Conservation (phyloP, 1,139 yeast species). For the Protomyces lactucae-debilis region DNA sequence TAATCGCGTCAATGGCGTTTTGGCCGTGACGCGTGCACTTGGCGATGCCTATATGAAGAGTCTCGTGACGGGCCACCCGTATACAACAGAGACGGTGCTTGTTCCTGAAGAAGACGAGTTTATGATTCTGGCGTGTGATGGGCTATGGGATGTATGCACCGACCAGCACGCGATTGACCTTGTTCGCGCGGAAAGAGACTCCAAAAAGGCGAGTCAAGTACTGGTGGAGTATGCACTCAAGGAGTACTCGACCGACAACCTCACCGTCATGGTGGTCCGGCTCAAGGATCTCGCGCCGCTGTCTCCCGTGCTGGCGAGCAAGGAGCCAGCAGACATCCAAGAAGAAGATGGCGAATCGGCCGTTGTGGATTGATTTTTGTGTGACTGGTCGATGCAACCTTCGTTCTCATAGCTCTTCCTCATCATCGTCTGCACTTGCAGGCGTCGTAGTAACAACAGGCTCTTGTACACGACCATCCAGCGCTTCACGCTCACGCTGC, state of each 20-base stretch:
- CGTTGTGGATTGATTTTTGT: neutral
- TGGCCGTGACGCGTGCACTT: slow-evolving; percentile 88
- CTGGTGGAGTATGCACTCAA: slow-evolving; percentile 74
- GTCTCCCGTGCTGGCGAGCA: neutral
- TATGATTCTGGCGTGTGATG: slow-evolving; percentile 87
- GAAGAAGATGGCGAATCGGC: neutral
- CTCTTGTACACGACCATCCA: neutral
- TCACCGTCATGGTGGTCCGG: slow-evolving; percentile 83
- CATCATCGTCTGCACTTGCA: neutral
- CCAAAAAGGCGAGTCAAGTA: slow-evolving; percentile 62
- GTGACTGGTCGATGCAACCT: too few relatives aligned
- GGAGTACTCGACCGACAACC: slow-evolving; percentile 79
- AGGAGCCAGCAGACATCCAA: neutral
- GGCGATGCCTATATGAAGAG: slow-evolving; percentile 95
- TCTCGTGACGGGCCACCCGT: slow-evolving; percentile 84
- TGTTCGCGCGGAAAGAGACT: slow-evolving; percentile 53
- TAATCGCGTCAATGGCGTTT: slow-evolving; percentile 88
- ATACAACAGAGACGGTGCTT: slow-evolving; percentile 81
- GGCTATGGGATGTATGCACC: slow-evolving; percentile 86
- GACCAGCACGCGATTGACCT: slow-evolving; percentile 77
- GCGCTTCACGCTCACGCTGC: neutral
- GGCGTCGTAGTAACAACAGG: neutral
- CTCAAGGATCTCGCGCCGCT: slow-evolving; percentile 39
- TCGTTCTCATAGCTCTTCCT: neutral
- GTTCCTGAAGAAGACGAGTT: slow-evolving; percentile 56